These are phyloP conservation scores for Penicillium griseofulvum DNA, from an alignment of 2,329 filamentous ascomycete genomes.

Conservation along the genomic window DNA sequence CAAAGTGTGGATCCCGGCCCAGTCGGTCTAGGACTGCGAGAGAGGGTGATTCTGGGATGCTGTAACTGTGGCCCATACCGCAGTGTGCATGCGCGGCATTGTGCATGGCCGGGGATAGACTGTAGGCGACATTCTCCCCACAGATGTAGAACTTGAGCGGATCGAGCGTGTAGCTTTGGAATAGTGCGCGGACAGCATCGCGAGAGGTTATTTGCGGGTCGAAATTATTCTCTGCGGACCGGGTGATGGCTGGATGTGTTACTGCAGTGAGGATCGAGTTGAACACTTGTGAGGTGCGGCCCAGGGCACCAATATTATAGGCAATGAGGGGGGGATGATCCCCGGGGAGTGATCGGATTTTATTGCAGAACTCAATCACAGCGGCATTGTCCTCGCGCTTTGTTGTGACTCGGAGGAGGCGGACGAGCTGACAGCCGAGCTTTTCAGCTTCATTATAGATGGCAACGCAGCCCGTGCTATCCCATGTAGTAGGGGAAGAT, in stretches of 20 bases:
- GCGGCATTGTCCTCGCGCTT: slow-evolving; percentile 40
- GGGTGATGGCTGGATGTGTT: slow-evolving; percentile 40
- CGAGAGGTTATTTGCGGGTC: slow-evolving; percentile 39
- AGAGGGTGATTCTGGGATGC: slow-evolving; percentile 37
- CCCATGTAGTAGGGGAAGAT: slow-evolving; percentile 32
- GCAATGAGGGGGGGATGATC: slow-evolving; percentile 38
- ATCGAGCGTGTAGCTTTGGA: slow-evolving; percentile 43
- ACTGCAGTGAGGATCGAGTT: slow-evolving; percentile 43
- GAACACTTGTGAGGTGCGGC: slow-evolving; percentile 46
- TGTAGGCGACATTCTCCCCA: slow-evolving; percentile 43
- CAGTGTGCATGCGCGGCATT: slow-evolving; percentile 42
- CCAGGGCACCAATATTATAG: slow-evolving; percentile 41
- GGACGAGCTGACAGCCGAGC: slow-evolving; percentile 41
- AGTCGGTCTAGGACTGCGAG: slow-evolving; percentile 39
- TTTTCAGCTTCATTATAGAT: slow-evolving; percentile 37
- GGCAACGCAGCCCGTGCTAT: slow-evolving; percentile 33
- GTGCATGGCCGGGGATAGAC: slow-evolving; percentile 45
- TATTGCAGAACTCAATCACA: slow-evolving; percentile 38
- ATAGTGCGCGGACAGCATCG: slow-evolving; percentile 40
- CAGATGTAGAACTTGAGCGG: slow-evolving; percentile 44
- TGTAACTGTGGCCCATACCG: slow-evolving; percentile 42
- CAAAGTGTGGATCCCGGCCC: slow-evolving; percentile 40
- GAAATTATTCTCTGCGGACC: slow-evolving; percentile 19
- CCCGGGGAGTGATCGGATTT: slow-evolving; percentile 32
- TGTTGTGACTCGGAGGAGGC: slow-evolving; percentile 36